A percentile compares a stretch with the other conserved stretches of the same genome.
Evolutionary conservation across 306 rosid species (phyloP).

Genomic region (Betula pendula): DNA sequence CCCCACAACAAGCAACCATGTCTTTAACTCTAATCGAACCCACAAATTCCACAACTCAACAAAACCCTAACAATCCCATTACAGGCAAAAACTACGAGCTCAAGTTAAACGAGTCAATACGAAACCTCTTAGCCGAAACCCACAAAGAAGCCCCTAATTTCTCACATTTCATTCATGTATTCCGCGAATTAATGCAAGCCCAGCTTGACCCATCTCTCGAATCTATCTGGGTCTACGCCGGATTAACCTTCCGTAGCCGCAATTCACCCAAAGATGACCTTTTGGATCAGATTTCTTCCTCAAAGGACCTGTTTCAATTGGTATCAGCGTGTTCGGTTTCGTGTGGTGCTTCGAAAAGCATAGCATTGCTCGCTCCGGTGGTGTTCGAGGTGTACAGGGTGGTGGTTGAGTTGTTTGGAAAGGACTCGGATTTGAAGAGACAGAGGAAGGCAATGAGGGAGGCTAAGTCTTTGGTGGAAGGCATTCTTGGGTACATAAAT

Average conservation of each 20-base stretch:
- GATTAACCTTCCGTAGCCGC: constrained; percentile 41
- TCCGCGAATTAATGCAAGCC: constrained; percentile 58
- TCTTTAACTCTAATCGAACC: constrained; percentile 30
- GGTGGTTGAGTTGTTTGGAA: constrained; percentile 41
- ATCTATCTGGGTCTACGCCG: constrained; percentile 70
- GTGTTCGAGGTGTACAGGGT: constrained; percentile 42
- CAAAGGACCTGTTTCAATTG: constrained; percentile 52
- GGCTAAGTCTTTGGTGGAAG: constrained; percentile 50
- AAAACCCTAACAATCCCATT: constrained; percentile 18
- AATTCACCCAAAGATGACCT: constrained; percentile 39
- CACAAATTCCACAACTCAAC: constrained; percentile 11
- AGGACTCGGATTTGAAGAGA: constrained; percentile 47
- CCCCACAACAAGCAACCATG: constrained; percentile 18
- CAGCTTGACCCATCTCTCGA: constrained; percentile 64
- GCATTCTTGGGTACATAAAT: constrained; percentile 55
- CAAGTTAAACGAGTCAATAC: constrained; percentile 49
- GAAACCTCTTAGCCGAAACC: constrained; percentile 44
- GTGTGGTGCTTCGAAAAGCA: constrained; percentile 47
- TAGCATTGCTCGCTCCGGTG: constrained; percentile 64
- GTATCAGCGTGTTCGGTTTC: constrained; percentile 54
- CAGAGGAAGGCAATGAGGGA: constrained; percentile 68
- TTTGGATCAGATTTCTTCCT: constrained; percentile 50
- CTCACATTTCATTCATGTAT: constrained; percentile 34
- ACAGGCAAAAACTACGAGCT: constrained; percentile 42
- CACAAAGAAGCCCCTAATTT: constrained; percentile 30